Evolutionary conservation across 805 yeast genomes (phyloP), one percentile per base, ranked within the genome.

Genomic region (Ogataea nonfermentans): DNA sequence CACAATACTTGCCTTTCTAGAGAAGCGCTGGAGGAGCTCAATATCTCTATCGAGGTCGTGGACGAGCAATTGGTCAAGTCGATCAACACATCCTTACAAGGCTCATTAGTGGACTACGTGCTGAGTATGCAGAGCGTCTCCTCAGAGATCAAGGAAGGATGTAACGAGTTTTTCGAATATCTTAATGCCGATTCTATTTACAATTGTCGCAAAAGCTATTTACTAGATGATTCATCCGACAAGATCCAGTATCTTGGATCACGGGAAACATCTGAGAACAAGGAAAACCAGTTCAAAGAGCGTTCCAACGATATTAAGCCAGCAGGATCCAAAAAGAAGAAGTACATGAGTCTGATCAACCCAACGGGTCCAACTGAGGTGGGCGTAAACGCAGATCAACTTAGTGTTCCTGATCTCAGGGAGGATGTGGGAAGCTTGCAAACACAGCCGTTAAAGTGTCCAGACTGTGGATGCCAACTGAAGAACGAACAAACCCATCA

Each of bases 1-100:
- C 67, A 71, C 12, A 58, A 56, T 6, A 66, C 76, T 0, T 57
- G 68, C 11, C 53, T 75, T 13, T 57, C 73, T 1, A 65, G 63
- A 41, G 85, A 79, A 49, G 65, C 67, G 37, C 53, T 78, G 24
- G 84, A 78, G 52, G 78, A 74, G 46, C 59, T 71, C 40, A 66
- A 67, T 29, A 67, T 71, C 44, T 69, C 76, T 25, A 62, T 74
- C n/a, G 75, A 68, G 39, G 73, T 78, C 15, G 74, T 75, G 6
- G 73, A 73, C 43, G 71, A 66, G 22, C 84, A 79, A 51, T 65
- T 70, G 33, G 60, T 65, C 7, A 65, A 76, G 32, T 64, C 78
- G 0, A 70, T 79, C 15, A 65, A 66, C 30, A 64, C 57, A 19
- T 67, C 69, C 9, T 62, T 79, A 45, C 70, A 66, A 42, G 69